Evolutionary conservation across 108 stramenopile genomes (phyloP), one percentile per base, ranked within the genome.

Genomic region (Nitzschia inconspicua): DNA sequence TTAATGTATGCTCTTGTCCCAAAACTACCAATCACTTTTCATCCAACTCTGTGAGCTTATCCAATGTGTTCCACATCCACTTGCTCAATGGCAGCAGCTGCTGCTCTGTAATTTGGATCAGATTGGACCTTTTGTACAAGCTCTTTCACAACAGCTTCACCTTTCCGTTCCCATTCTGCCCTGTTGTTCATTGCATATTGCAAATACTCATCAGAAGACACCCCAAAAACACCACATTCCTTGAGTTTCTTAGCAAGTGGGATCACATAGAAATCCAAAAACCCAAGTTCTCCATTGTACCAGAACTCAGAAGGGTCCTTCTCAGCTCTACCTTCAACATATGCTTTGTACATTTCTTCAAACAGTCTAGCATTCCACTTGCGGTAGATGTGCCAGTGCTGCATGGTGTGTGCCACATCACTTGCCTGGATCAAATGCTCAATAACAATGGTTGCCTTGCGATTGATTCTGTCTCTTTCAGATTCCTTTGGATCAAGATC

Each of bases 281-380:
- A 85, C 13, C 54, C 62, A 35, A 85, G 41, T 65, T 85, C 72
- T 66, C 81, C 81, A 25, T 78, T 42, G 55, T 76, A 85, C 84
- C 84, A 85, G 40, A 44, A 65, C 9, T 32, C 43, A 11, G 75
- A 30, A 16, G 84, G 84, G 47, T 85, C 72, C 41, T 24, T 28
- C 39, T 32, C 52, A 10, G 42, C 55, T 26, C 71, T 36, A 20
- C 76, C 76, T 29, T 41, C 54, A 28, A 37, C 16, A 58, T 65
- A 85, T 3, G 81, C 84, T 18, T 61, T 56, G 46, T 71, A 68
- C 41, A 82, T 48, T 63, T 85, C 84, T 23, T 80, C 57, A 51
- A 70, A 85, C n/a, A 82, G 54, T 26, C 62, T 66, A 24, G 73
- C 48, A 59, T 78, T 85, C 80, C 47, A 47, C 25, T 47, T 47